Evolutionary conservation across 176 grass and related monocot species (phyloP), one percentile per base, ranked within the genome.

Genomic region (Puya raimondii): DNA sequence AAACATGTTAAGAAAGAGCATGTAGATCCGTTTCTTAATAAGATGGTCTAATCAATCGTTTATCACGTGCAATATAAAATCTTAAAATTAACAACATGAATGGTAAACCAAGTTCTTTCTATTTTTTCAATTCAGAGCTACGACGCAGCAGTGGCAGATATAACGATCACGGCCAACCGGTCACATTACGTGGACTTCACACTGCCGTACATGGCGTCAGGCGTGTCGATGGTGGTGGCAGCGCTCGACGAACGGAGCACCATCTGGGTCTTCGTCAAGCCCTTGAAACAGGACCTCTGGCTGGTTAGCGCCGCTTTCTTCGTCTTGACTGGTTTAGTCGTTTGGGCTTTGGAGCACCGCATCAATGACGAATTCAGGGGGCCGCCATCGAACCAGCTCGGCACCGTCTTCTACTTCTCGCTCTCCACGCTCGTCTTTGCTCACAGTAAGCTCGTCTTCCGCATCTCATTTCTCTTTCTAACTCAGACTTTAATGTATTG

Each of bases 281-380:
- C 92, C 11, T 80, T 92, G 51, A 64, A 68, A 20, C 57, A 66
- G 61, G 85, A 88, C 59, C 79, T 92, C 23, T 92, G 83, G 86
- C 72, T 88, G 33, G 64, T 70, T n/a, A 86, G 76, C 74, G 51
- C 48, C 9, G 54, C 27, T 16, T 92, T 88, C 70, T 67, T 92
- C 51, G 1, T 92, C 72, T 87, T 96, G 67, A 91, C 83, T 6
- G 92, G 92, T 12, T 72, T 84, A 20, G 86, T 77, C 25, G 79
- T 91, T 3, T 89, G 92, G 92, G 64, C 26, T 65, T 14, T 96
- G 2, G 88, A 96, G 83, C 88, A 96, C 76, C 83, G 85, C 48
- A 23, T 23, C 70, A 96, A 96, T 50, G 57, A 67, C 0, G 85
- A 85, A 12, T 90, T 90, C 70, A 75, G 80, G 0, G 87, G 83